A percentile compares a stretch with the other conserved stretches of the same genome.
Conservation (phyloP, 2,329 filamentous ascomycete species). For the Gaeumannomyces sp. region DNA sequence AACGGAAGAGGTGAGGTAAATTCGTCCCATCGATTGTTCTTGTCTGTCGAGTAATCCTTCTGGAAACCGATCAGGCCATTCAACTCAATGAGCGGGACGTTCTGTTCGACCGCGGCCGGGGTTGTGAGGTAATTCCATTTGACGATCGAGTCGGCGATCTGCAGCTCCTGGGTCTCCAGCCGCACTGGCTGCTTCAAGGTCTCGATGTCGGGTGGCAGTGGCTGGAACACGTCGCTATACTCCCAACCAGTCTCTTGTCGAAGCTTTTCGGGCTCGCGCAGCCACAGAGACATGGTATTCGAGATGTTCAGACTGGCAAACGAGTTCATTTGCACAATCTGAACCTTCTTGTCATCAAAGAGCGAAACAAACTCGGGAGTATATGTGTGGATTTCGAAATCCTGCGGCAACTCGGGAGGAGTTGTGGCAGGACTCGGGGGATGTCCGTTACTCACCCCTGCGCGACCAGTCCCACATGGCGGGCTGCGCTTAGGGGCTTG, state of each 20-base stretch:
- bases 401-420: slow-evolving; percentile 57
- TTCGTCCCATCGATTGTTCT: slow-evolving; percentile 62
- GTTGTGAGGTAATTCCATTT: slow-evolving; percentile 64
- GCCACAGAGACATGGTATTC: slow-evolving; percentile 70
- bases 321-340: slow-evolving; percentile 64
- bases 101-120: slow-evolving; percentile 46
- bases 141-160: slow-evolving; percentile 45
- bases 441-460: slow-evolving; percentile 46
- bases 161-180: slow-evolving; percentile 46
- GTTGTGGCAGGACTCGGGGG: slow-evolving; percentile 72
- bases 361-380: slow-evolving; percentile 70
- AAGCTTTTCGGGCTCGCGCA: slow-evolving; percentile 66
- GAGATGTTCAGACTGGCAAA: slow-evolving; percentile 72
- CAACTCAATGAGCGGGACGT: slow-evolving; percentile 60
- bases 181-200: slow-evolving; percentile 36
- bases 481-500: slow-evolving; percentile 59
- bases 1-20: slow-evolving; percentile 62
- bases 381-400: slow-evolving; percentile 61
- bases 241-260: slow-evolving; percentile 61
- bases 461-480: slow-evolving; percentile 56
- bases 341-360: slow-evolving; percentile 57
- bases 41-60: slow-evolving; percentile 62
- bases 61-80: slow-evolving; percentile 72
- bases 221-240: slow-evolving; percentile 62
- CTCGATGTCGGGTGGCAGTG: slow-evolving; percentile 37